Percentiles rank a stretch among this genome's conserved stretches.
Evolutionary conservation across 2,329 filamentous ascomycete genomes (phyloP).

Genomic region (Cladophialophora carrionii): DNA sequence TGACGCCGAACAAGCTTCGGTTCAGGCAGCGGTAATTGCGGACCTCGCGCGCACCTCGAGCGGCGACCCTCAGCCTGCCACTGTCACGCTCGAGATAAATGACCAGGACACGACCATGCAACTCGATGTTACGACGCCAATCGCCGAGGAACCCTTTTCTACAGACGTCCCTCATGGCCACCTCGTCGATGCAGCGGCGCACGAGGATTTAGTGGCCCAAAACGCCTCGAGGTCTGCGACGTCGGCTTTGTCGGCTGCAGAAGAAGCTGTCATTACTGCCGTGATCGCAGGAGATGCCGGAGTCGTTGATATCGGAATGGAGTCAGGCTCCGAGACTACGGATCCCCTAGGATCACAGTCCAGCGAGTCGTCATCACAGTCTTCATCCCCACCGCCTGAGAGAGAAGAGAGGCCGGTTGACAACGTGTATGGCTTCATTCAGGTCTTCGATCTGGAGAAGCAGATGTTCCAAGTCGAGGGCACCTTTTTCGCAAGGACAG

Average conservation of each 20-base stretch:
- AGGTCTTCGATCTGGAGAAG: slow-evolving; percentile 56
- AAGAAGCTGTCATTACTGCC: slow-evolving; percentile 41
- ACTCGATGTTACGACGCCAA: slow-evolving; percentile 21
- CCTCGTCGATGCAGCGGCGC: slow-evolving; percentile 31
- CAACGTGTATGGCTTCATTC: slow-evolving; percentile 54
- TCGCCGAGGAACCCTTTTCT: slow-evolving; percentile 25
- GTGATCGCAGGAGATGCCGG: slow-evolving; percentile 37
- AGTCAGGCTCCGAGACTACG: slow-evolving; percentile 9
- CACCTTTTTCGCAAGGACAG: slow-evolving; percentile 48
- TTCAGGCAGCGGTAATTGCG: slow-evolving; percentile 30
- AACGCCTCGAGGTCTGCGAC: neutral
- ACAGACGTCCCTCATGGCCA: slow-evolving; percentile 33
- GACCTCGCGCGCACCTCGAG: slow-evolving; percentile 20
- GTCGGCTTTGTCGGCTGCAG: slow-evolving; percentile 15
- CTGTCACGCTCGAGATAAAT: slow-evolving; percentile 14
- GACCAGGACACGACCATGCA: slow-evolving; percentile 31
- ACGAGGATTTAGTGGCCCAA: slow-evolving; percentile 14
- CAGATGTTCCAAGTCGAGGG: slow-evolving; percentile 49
- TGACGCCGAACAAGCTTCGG: slow-evolving; percentile 35
- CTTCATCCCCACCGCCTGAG: slow-evolving; percentile 15
- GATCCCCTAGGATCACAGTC: slow-evolving; percentile 17
- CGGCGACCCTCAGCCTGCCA: slow-evolving; percentile 5
- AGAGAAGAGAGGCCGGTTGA: slow-evolving; percentile 17
- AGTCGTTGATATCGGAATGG: slow-evolving; percentile 20
- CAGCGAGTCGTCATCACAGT: slow-evolving; percentile 12